Conservation (phyloP, 1,284 basidiomycete species). For the Leccinum subfulvum region DNA sequence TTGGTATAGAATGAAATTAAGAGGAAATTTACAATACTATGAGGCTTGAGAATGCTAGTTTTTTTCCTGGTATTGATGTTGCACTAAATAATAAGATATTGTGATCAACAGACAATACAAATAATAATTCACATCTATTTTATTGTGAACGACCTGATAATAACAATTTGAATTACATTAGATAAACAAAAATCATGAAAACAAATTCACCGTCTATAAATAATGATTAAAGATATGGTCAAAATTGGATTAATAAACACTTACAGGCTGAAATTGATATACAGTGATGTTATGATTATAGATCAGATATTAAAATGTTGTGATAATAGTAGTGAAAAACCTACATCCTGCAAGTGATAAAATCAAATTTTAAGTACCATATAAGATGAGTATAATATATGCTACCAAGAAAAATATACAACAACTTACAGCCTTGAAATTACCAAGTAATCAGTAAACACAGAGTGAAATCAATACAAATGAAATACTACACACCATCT, state of each 20-base stretch:
- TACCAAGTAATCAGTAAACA: neutral
- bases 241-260: neutral
- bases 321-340: neutral
- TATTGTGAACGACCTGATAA: neutral
- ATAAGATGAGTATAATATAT: neutral
- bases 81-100: neutral
- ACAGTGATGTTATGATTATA: neutral
- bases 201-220: neutral
- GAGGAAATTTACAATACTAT: neutral
- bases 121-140: neutral
- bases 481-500: neutral
- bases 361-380: neutral
- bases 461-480: neutral
- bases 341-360: neutral
- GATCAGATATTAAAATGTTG: neutral
- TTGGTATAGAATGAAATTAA: neutral
- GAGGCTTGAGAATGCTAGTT: neutral
- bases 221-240: neutral
- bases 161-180: neutral
- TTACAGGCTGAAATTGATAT: neutral
- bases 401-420: neutral
- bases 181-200: neutral
- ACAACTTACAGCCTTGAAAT: neutral
- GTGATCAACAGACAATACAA: neutral
- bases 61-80: neutral